These are phyloP conservation scores for Globisporangium nagaii DNA, from an alignment of 352 stramenopile species.

Conservation along the genomic window DNA sequence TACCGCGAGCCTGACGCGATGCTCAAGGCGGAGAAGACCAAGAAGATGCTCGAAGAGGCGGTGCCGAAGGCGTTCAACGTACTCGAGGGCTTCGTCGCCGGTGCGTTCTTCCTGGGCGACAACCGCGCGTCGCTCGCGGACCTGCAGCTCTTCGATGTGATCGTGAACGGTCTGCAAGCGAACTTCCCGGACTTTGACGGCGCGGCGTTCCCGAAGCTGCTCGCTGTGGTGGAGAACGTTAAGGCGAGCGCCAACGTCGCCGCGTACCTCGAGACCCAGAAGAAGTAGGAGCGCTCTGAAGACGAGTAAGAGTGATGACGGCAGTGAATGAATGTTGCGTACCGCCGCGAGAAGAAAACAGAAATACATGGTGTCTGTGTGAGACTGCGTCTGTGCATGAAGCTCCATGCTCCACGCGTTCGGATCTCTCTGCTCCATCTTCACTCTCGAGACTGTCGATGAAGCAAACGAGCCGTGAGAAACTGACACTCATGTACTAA, in stretches of 20 bases:
- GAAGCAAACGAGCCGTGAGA: too few relatives aligned
- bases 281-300: too few relatives aligned
- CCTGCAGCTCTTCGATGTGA: slow-evolving; percentile 34
- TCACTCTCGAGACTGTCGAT: too few relatives aligned
- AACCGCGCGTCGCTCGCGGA: slow-evolving; percentile 28
- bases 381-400: too few relatives aligned
- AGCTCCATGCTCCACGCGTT: too few relatives aligned
- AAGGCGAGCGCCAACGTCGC: slow-evolving; percentile 26
- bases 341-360: too few relatives aligned
- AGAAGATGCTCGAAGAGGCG: slow-evolving; percentile 18
- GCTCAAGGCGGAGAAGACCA: slow-evolving; percentile 27
- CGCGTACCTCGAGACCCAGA: too few relatives aligned
- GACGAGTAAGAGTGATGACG: too few relatives aligned
- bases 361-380: too few relatives aligned
- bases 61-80: slow-evolving; percentile 21
- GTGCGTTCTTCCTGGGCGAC: slow-evolving; percentile 30
- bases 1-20: slow-evolving; percentile 15
- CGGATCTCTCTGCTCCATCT: too few relatives aligned
- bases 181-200: slow-evolving; percentile 16
- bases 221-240: slow-evolving; percentile 19
- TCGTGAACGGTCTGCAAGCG: slow-evolving; percentile 23
- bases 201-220: slow-evolving; percentile 29
- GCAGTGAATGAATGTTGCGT: too few relatives aligned
- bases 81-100: slow-evolving; percentile 22
- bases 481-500: too few relatives aligned